Evolutionary conservation across 371 early-diverging fungal genomes (phyloP), one percentile per base, ranked within the genome.

Genomic region (Actinomortierella ambigua): DNA sequence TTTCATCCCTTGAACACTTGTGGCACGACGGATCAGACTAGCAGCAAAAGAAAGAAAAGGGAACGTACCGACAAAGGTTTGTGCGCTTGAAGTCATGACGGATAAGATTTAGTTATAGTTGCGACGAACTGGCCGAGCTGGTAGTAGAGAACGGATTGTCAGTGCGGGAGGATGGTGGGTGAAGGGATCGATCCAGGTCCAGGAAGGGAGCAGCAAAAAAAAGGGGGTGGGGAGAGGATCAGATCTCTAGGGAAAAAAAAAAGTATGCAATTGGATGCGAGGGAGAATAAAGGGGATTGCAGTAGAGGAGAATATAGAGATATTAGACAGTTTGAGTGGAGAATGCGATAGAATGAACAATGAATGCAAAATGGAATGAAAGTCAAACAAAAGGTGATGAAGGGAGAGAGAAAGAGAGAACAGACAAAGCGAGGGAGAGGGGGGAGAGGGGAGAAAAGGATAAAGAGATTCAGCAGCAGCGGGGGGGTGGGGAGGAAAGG

Each of bases 1-100:
- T 44, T 13, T 20, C 4, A 44, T 44, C 3, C 13, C 44, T 13
- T 2, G 44, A 20, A 2, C 5, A n/a, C 20, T 43, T 43, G 42
- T 6, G 9, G 9, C 22, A 34, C 39, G 39, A 34, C 18, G 0
- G 3, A 22, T 18, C 22, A 22, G 2, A 11, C 48, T 22, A 11
- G 24, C 48, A 24, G 8, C 3, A 22, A 27, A 11, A n/a, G 6
- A 7, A n/a, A 1, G 2, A 50, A n/a, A n/a, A n/a, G n/a, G n/a
- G 40, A 9, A 47, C 71, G 43, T 61, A 70, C 71, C 71, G 22
- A 70, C 55, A 55, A 70, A 70, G 43, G 65, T 57, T 51, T 65
- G 61, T 65, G 61, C 48, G 59, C 55, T 65, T 43, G 24, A 61
- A 18, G 71, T 47, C 71, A 70, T 70, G 55, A 61, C 59, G 58